A percentile compares a stretch with the other conserved stretches of the same genome.
phyloP scores from a whole-genome alignment of 768 basidiomycete species.

The Psilocybe azurescens region DNA sequence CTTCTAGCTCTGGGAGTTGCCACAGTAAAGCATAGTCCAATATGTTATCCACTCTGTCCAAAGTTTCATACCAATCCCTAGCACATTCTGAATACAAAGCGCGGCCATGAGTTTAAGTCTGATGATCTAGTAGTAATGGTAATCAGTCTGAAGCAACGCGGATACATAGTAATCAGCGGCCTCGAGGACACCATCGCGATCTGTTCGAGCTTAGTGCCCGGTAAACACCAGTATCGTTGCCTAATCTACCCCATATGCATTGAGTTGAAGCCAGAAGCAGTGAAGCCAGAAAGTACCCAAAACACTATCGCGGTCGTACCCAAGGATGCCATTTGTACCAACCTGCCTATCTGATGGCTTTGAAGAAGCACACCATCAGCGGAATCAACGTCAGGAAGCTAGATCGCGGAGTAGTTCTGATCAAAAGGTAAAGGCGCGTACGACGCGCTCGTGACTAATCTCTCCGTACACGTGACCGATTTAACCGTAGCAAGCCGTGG shows the following conservation, averaged over 20 bases:
- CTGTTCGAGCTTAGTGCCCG: background rate
- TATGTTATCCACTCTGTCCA: slow-evolving; percentile 7
- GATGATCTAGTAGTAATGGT: slow-evolving; percentile 21
- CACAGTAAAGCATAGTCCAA: slow-evolving; percentile 13
- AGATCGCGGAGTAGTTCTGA: slow-evolving; percentile 1
- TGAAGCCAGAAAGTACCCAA: background rate
- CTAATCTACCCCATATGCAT: background rate
- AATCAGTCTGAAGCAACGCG: slow-evolving; percentile 18
- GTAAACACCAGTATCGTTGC: background rate
- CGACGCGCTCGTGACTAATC: slow-evolving; percentile 18
- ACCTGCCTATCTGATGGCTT: background rate
- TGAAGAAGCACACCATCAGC: slow-evolving; percentile 3
- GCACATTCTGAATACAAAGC: background rate
- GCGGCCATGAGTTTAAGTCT: slow-evolving; percentile 18
- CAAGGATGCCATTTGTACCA: background rate
- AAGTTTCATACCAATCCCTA: background rate
- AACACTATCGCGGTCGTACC: background rate
- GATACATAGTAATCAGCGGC: slow-evolving; percentile 17
- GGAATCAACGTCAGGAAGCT: slow-evolving; percentile 11
- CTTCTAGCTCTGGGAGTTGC: slow-evolving; percentile 19
- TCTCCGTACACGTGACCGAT: slow-evolving; percentile 11
- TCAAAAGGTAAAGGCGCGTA: slow-evolving; percentile 2
- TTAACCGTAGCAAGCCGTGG: slow-evolving; percentile 1
- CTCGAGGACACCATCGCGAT: slow-evolving; percentile 13
- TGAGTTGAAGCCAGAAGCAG: background rate